phyloP scores from a whole-genome alignment of 306 rosid species.

The Prunus campanulata region DNA sequence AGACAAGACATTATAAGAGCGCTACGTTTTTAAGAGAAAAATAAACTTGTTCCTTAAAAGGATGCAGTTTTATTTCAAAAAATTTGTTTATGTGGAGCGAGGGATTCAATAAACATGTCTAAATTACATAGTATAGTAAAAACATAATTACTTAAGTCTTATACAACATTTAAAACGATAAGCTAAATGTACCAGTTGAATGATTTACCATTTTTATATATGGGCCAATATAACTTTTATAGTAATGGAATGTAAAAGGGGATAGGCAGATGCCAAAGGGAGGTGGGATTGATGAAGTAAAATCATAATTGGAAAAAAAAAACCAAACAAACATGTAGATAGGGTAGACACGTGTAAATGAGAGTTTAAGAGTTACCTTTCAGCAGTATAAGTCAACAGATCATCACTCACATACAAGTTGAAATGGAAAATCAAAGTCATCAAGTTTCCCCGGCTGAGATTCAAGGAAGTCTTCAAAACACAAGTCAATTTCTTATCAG shows the following conservation, averaged over 20 bases:
- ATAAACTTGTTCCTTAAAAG: too few relatives aligned
- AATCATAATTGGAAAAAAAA: not conserved
- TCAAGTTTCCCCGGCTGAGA: slow-evolving; percentile 54
- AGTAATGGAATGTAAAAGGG: not conserved
- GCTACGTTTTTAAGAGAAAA: too few relatives aligned
- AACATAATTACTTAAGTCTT: too few relatives aligned
- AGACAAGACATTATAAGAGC: not conserved
- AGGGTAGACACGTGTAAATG: not conserved
- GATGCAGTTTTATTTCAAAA: too few relatives aligned
- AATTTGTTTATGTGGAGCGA: not conserved
- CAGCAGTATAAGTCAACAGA: slow-evolving; percentile 75
- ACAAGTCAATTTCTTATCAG: slow-evolving; percentile 50
- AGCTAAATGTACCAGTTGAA: not conserved
- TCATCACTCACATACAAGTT: slow-evolving; percentile 65
- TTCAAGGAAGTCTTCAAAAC: slow-evolving; percentile 62
- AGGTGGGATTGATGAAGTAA: not conserved
- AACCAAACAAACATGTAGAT: not conserved
- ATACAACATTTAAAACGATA: too few relatives aligned
- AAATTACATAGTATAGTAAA: not conserved
- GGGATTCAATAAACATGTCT: not conserved
- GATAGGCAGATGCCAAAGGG: not conserved
- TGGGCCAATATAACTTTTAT: not conserved
- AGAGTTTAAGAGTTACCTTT: slow-evolving; percentile 53
- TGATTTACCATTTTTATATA: not conserved
- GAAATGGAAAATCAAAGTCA: slow-evolving; percentile 66